Evolutionary conservation across 2,329 filamentous ascomycete species (phyloP), one percentile per base, ranked within the genome.

Genomic region (Coniochaeta sp.): DNA sequence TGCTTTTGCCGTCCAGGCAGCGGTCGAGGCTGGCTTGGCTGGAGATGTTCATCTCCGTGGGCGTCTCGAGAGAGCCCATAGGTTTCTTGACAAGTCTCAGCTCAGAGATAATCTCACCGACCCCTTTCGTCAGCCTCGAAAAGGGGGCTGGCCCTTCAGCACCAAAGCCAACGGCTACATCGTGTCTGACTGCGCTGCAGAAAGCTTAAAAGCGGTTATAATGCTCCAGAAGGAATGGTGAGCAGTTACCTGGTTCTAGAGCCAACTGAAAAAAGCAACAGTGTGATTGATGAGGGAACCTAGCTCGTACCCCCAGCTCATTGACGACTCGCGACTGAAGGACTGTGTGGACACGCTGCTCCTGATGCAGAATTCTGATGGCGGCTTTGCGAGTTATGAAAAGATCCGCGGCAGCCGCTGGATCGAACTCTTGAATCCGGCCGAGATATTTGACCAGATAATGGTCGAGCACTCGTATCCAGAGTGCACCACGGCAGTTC

Each of bases 381-480:
- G 93, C 26, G 93, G 91, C 3, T 93, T 92, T 70, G 90, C 91
- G 0, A 95, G 91, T 17, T 99, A 99, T 72, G 95, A 99, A 71
- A 84, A 84, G 1, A 89, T 88, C 1, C 86, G 95, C 28, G 93
- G 89, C 2, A 89, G 90, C 10, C 81, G 89, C 65, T 84, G 83
- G 65, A 73, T 98, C 65, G 95, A 99, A 73, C 81, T 87, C 72
- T 83, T 99, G 47, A 99, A 99, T 69, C 93, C 93, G 0, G 95
- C 95, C 1, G 95, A 99, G 72, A 92, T 99, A 0, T 99, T 99
- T 73, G 93, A 91, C 16, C 84, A 88, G 24, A 99, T 99, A 76
- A 99, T 99, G 95, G 89, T 99, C 59, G 93, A 98, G 71, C 98
- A 99, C 72, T 91, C 96, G 72, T 98, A 99, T 70, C 92, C 93